These are phyloP conservation scores for Talaromyces sp. DNA, from an alignment of 2,329 filamentous ascomycete genomes.

Conservation along the genomic window DNA sequence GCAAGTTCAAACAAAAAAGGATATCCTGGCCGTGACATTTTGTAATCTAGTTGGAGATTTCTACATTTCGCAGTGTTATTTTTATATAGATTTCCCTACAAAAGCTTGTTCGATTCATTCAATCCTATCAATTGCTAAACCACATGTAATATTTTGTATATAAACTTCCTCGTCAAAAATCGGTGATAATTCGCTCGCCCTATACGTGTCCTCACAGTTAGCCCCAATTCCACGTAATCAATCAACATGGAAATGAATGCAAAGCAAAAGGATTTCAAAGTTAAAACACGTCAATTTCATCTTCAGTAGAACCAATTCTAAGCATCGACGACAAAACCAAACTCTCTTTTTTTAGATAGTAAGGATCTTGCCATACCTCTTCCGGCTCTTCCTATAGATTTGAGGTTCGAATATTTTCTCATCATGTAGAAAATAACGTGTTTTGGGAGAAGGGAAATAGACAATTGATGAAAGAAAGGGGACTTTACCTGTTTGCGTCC, in stretches of 20 bases:
- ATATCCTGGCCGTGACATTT: background rate
- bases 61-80: background rate
- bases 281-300: slow-evolving; percentile 3
- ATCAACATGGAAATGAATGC: background rate
- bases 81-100: background rate
- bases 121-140: background rate
- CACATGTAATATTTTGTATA: background rate
- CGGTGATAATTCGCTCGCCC: background rate
- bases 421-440: slow-evolving; percentile 28
- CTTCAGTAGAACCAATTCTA: slow-evolving; percentile 44
- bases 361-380: slow-evolving; percentile 37
- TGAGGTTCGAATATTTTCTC: slow-evolving; percentile 38
- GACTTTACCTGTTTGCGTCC: background rate
- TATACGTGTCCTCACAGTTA: background rate
- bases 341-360: slow-evolving; percentile 12
- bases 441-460: background rate
- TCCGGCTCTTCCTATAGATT: slow-evolving; percentile 46
- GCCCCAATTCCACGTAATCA: background rate
- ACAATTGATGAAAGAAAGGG: background rate
- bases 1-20: background rate
- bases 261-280: background rate
- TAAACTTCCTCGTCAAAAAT: background rate
- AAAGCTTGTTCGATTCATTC: background rate
- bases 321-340: slow-evolving; percentile 40
- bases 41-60: background rate